These are phyloP conservation scores for Cyberlindnera saturnus DNA, from an alignment of 805 yeast genomes.

Conservation along the genomic window DNA sequence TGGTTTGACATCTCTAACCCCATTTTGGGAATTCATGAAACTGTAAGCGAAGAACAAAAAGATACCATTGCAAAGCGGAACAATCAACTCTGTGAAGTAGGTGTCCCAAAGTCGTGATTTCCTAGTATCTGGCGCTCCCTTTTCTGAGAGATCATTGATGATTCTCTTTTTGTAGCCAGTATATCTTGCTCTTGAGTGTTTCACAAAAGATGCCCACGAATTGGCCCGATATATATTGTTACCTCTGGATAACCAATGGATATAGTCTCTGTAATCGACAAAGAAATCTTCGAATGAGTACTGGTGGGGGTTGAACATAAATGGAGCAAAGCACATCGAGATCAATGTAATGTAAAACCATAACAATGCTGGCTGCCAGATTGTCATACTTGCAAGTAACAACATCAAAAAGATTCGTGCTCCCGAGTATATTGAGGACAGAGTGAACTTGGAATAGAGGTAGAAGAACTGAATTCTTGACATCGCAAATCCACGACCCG, in stretches of 20 bases:
- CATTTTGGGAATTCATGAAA: conserved; percentile 83
- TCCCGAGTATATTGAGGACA: conserved; percentile 75
- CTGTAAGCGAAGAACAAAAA: conserved; percentile 67
- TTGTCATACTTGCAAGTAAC: conserved; percentile 68
- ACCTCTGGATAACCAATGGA: conserved; percentile 80
- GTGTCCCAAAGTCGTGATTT: conserved; percentile 77
- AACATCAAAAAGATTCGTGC: conserved; percentile 61
- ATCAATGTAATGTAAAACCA: conserved; percentile 72
- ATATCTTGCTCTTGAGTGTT: conserved; percentile 76
- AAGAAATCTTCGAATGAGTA: conserved; percentile 65
- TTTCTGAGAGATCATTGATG: conserved; percentile 62
- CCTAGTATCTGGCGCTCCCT: conserved; percentile 47
- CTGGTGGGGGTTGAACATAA: conserved; percentile 73
- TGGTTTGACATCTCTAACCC: conserved; percentile 48
- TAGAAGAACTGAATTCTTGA: conserved; percentile 67
- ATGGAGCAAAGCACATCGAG: conserved; percentile 66
- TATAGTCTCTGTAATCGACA: conserved; percentile 54
- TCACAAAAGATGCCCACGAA: conserved; percentile 77
- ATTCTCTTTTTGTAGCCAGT: conserved; percentile 85
- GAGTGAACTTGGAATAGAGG: conserved; percentile 71
- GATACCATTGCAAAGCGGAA: conserved; percentile 65
- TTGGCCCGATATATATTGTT: conserved; percentile 57
- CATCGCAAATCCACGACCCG: conserved; percentile 93
- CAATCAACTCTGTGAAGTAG: conserved; percentile 71
- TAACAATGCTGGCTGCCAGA: conserved; percentile 72